Conservation (phyloP, 306 rosid genomes). For the Malus sylvestris region DNA sequence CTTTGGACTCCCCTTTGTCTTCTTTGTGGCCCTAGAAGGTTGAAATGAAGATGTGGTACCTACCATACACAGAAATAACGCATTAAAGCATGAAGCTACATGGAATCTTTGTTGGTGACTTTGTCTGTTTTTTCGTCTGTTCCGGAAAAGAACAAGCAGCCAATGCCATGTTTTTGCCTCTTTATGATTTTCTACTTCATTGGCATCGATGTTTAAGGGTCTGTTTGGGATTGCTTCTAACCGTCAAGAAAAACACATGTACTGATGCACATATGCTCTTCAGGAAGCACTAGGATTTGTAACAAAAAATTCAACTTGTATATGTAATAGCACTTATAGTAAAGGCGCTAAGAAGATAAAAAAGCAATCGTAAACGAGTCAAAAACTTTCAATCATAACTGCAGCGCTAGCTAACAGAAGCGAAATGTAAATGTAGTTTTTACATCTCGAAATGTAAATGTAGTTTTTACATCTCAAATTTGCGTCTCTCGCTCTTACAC, state of each 20-base stretch:
- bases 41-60: slow-evolving; percentile 31
- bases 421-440: not conserved
- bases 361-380: not conserved
- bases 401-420: not conserved
- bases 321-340: not conserved
- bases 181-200: not conserved
- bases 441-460: no score
- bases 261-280: no score
- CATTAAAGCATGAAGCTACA: not conserved
- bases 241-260: no score
- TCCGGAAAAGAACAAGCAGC: not conserved
- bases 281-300: no score
- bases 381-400: not conserved
- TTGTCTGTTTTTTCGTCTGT: not conserved
- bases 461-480: no score
- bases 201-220: no score
- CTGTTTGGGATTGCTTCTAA: no score
- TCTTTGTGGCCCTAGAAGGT: slow-evolving; percentile 43
- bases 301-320: no score
- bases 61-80: not conserved
- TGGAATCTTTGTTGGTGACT: not conserved
- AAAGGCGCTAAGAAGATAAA: not conserved
- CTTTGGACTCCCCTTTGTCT: slow-evolving; percentile 46
- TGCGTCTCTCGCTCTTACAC: no score
- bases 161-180: not conserved